Evolutionary conservation across 306 rosid species (phyloP), one percentile per base, ranked within the genome.

Genomic region (Nissolia schottii): DNA sequence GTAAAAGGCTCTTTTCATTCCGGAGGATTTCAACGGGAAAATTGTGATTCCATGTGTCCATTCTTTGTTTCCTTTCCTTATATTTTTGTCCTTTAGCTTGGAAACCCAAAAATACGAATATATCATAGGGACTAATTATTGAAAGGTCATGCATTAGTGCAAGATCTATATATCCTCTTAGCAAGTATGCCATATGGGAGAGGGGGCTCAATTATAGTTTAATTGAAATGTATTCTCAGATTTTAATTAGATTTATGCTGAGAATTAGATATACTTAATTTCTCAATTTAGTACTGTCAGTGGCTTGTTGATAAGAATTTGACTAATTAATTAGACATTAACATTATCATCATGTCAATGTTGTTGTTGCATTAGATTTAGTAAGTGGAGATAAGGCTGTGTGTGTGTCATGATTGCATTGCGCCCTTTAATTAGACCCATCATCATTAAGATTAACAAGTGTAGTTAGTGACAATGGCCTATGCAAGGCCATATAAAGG

Each of bases 1-100:
- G 60, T 2, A 35, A 76, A 76, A 71, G 64, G 65, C 69, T 49
- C 76, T 27, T 57, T 71, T 77, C 58, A 51, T 46, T 62, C 56
- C 27, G 27, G 60, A 23, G 49, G 29, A 34, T 56, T 35, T 40
- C 49, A 71, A 53, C 63, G 43, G 40, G 34, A 54, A n/a, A 29
- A 23, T 10, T 20, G 22, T 35, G 15, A 25, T 73, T 24, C 29
- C 72, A 77, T 41, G 34, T 45, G 12, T 40, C 1, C 43, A 23
- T 64, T 31, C 45, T 51, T 75, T 70, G 15, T 32, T 68, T 62
- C 24, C 71, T 73, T 74, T 62, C 65, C 72, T 55, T 55, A 51
- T 55, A 51, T 40, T 15, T n/a, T 48, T 68, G 43, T 29, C 59
- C 34, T 58, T 68, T 49, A 20, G 50, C 50, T 20, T 24, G 55